Evolutionary conservation across 192 early-diverging fungal genomes (phyloP), one percentile per base, ranked within the genome.

Genomic region (Gonapodya sp.): DNA sequence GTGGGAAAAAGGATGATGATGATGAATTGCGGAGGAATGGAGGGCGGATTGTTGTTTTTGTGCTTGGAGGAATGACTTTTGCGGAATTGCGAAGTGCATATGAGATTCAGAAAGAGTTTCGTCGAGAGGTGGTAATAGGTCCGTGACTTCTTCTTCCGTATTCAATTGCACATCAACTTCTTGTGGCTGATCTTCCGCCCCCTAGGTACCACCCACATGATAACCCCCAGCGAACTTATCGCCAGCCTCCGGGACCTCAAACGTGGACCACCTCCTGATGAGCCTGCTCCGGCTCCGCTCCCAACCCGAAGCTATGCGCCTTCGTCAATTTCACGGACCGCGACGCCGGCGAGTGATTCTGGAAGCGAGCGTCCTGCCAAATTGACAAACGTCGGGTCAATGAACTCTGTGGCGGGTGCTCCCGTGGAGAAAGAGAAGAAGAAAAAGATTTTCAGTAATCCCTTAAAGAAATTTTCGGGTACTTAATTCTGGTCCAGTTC

Each of bases 1-100:
- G 18, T 16, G 83, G 82, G 34, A 36, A 34, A 36, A 36, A 30
- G 46, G 46, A 64, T 24, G 46, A 64, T 64, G 75, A 81, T 36
- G 31, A 36, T 8, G 90, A 87, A 35, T 78, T 87, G 77, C 82
- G 82, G 80, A 88, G 83, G 80, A 89, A 83, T 83, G 88, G 93
- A 31, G 86, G 90, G 36, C 82, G 91, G 16, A 79, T 94, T 24
- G 89, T 95, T 74, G 83, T 96, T 1, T 96, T 96, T 80, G 85
- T 95, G 73, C 88, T 93, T 35, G 95, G 95, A 36, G 95, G 95
- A 31, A 84, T 93, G 36, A 91, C 92, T 31, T 94, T 90, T 36
- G 92, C 94, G 35, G 95, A 96, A 83, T 86, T 96, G 36, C 88
- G 93, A 36, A 84, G 89, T 0, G 85, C 87, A 36, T 92, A 94